Evolutionary conservation across 2,329 filamentous ascomycete species (phyloP).

Genomic region (Neofusicoccum parvum): DNA sequence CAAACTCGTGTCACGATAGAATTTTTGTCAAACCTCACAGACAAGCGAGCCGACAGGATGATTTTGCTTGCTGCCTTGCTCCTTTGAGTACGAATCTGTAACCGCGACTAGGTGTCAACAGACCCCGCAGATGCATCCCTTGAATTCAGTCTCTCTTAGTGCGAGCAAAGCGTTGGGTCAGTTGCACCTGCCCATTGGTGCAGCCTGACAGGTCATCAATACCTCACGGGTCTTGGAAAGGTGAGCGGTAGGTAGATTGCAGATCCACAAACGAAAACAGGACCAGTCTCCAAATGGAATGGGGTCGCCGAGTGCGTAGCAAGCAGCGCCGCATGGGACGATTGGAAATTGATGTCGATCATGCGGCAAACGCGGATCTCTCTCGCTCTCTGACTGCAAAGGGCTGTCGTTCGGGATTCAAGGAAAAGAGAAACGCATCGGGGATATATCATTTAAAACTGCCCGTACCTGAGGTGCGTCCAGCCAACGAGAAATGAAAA

Average conservation of each 20-base stretch:
- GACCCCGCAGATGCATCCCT: no score
- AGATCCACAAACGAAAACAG: not conserved
- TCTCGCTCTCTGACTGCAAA: not conserved
- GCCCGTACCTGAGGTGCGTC: constrained; percentile 11
- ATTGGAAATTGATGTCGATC: not conserved
- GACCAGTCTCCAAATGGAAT: not conserved
- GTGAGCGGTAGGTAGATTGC: no score
- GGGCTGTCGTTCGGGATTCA: not conserved
- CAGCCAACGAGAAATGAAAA: constrained; percentile 8
- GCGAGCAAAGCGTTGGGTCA: no score
- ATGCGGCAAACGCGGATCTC: not conserved
- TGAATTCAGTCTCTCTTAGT: no score
- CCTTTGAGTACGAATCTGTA: no score
- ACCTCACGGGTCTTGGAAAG: no score
- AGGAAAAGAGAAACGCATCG: constrained; percentile 4
- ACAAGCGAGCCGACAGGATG: no score
- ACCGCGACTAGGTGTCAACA: no score
- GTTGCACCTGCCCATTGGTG: no score
- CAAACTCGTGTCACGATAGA: not conserved
- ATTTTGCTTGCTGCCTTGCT: no score
- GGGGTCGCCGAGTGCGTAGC: not conserved
- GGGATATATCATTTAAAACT: constrained; percentile 19
- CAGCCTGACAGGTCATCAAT: no score
- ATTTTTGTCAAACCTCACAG: not conserved
- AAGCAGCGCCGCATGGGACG: not conserved